These are phyloP conservation scores for Penicillium cinerascens DNA, from an alignment of 495 filamentous ascomycete species.

Conservation along the genomic window DNA sequence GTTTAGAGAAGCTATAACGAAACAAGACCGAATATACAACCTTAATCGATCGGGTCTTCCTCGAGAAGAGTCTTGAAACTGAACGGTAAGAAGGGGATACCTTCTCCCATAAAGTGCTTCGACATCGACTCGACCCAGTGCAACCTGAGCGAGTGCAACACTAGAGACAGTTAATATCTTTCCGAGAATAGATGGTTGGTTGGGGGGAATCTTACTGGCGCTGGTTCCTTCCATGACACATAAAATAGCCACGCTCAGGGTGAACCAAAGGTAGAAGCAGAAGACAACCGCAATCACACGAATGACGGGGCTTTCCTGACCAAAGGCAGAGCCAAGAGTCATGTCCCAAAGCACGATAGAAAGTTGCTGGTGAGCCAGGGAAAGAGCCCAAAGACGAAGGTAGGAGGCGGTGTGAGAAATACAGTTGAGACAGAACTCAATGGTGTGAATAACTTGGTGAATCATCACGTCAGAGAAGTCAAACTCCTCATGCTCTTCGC, in stretches of 20 bases:
- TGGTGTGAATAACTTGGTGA: slow-evolving; percentile 98
- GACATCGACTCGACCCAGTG: slow-evolving; percentile 99
- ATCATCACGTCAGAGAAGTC: slow-evolving; percentile 97
- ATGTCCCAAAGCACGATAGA: slow-evolving; percentile 95
- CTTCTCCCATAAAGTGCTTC: slow-evolving; percentile 97
- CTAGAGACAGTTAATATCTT: slow-evolving; percentile 3
- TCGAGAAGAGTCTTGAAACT: slow-evolving; percentile 85
- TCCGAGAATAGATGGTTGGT: neutral
- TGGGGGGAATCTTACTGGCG: slow-evolving; percentile 46
- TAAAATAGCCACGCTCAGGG: slow-evolving; percentile 73
- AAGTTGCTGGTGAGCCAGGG: slow-evolving; percentile 95
- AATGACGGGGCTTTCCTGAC: slow-evolving; percentile 52
- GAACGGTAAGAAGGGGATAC: slow-evolving; percentile 87
- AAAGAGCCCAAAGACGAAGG: slow-evolving; percentile 96
- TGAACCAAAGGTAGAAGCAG: slow-evolving; percentile 84
- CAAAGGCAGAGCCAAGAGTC: slow-evolving; percentile 78
- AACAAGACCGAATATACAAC: slow-evolving; percentile 10
- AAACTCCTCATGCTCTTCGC: slow-evolving; percentile 86
- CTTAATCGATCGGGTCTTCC: slow-evolving; percentile 64
- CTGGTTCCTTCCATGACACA: slow-evolving; percentile 80
- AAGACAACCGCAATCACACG: slow-evolving; percentile 77
- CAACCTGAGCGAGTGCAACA: slow-evolving; percentile 91
- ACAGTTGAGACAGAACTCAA: slow-evolving; percentile 99
- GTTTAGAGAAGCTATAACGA: slow-evolving; percentile 8
- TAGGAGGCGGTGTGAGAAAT: slow-evolving; percentile 99